Percentiles rank a stretch among this genome's conserved stretches.
Evolutionary conservation across 495 filamentous ascomycete species (phyloP).

Genomic region (Zalerion maritima): DNA sequence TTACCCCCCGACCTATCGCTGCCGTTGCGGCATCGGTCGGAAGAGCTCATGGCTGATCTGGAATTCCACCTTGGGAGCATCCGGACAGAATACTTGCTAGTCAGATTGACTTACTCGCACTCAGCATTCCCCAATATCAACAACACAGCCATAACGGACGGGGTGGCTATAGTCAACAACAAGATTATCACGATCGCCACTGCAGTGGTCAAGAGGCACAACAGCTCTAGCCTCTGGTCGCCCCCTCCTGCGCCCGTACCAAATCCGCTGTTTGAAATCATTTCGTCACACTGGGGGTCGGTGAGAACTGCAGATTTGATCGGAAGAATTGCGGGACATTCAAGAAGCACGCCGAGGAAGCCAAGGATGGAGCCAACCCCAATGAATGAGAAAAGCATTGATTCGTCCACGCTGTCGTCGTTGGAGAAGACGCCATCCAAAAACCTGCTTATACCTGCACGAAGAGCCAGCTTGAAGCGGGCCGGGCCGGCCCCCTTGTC

Average conservation of each 20-base stretch:
- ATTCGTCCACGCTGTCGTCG: conserved; percentile 2
- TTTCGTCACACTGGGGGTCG: conserved; percentile 28
- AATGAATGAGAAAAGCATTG: not conserved
- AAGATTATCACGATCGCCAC: conserved; percentile 26
- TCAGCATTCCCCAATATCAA: conserved; percentile 26
- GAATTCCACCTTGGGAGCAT: conserved; percentile 31
- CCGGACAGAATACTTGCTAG: conserved; percentile 25
- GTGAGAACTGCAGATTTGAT: conserved; percentile 24
- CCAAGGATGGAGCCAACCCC: not conserved
- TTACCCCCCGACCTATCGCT: conserved; percentile 5
- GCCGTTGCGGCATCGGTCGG: conserved; percentile 20
- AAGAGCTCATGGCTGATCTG: conserved; percentile 35
- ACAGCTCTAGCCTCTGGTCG: conserved; percentile 24
- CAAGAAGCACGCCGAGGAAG: not conserved
- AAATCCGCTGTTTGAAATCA: conserved; percentile 27
- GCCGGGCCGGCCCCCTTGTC: conserved; percentile 12
- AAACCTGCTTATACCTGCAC: not conserved
- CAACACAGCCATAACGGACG: conserved; percentile 5
- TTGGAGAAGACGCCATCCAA: conserved; percentile 4
- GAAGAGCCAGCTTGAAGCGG: conserved; percentile 5
- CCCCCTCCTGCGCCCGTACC: conserved; percentile 12
- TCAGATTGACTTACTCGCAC: conserved; percentile 31
- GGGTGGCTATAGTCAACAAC: conserved; percentile 16
- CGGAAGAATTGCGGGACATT: conserved; percentile 15
- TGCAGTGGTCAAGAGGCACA: conserved; percentile 27